These are phyloP conservation scores for Pleurotus pulmonarius DNA, from an alignment of 768 basidiomycete species.

Conservation along the genomic window DNA sequence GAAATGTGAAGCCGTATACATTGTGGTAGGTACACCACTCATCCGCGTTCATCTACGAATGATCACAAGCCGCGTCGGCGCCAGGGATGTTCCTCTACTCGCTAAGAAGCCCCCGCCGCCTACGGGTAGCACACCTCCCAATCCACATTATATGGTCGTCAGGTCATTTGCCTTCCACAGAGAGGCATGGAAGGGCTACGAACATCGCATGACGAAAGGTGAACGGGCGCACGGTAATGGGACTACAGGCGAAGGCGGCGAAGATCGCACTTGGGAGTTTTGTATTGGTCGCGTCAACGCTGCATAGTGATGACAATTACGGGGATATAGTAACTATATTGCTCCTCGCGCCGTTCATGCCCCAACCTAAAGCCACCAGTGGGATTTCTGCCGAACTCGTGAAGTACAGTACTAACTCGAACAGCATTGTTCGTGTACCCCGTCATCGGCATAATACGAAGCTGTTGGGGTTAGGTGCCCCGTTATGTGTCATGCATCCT, in stretches of 20 bases:
- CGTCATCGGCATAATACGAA: too few species aligned
- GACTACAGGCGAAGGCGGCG: conserved; percentile 69
- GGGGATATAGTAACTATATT: too few species aligned
- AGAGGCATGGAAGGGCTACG: conserved; percentile 75
- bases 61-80: conserved; percentile 5
- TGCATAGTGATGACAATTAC: too few species aligned
- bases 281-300: conserved; percentile 24
- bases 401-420: too few species aligned
- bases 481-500: too few species aligned
- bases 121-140: conserved; percentile 40
- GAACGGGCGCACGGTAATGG: conserved; percentile 63
- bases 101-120: conserved; percentile 71
- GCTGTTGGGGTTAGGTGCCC: too few species aligned
- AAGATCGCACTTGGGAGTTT: conserved; percentile 90
- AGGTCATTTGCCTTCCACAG: conserved; percentile 81
- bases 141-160: conserved; percentile 65
- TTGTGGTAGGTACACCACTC: conserved; percentile 53
- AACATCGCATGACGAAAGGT: conserved; percentile 93
- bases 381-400: too few species aligned
- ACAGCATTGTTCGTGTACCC: too few species aligned
- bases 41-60: not conserved
- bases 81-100: conserved; percentile 73
- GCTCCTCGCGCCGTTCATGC: too few species aligned
- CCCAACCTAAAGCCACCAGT: too few species aligned
- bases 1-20: conserved; percentile 86